A percentile compares a stretch with the other conserved stretches of the same genome.
phyloP scores from a whole-genome alignment of 2,329 filamentous ascomycete species.

The Diaporthe destruens region DNA sequence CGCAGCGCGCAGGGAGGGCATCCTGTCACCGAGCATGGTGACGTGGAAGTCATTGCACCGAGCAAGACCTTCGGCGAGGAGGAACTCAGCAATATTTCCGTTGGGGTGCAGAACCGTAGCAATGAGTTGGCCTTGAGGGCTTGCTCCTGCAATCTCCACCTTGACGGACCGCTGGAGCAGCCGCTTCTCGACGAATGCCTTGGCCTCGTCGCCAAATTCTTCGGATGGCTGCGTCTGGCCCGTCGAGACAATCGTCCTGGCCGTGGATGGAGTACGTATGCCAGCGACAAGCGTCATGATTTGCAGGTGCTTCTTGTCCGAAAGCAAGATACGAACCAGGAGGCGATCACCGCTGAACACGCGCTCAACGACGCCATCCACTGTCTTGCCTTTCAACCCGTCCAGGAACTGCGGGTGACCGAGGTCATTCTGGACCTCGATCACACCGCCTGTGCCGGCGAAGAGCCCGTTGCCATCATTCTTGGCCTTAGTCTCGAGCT shows the following conservation, averaged over 20 bases:
- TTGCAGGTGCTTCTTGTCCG: constrained; percentile 87
- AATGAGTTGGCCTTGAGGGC: constrained; percentile 91
- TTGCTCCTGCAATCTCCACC: constrained; percentile 86
- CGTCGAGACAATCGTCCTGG: constrained; percentile 82
- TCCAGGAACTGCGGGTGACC: constrained; percentile 84
- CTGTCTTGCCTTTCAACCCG: constrained; percentile 84
- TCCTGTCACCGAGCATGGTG: constrained; percentile 88
- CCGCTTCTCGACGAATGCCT: constrained; percentile 86
- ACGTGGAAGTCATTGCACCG: constrained; percentile 97
- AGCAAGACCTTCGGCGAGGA: constrained; percentile 90
- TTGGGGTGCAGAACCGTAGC: constrained; percentile 88
- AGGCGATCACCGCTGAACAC: constrained; percentile 92
- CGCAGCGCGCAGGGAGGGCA: constrained; percentile 86
- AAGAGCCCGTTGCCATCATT: constrained; percentile 85
- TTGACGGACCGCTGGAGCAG: constrained; percentile 88
- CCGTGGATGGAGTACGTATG: constrained; percentile 89
- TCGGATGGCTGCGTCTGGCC: constrained; percentile 87
- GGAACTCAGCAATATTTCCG: constrained; percentile 92
- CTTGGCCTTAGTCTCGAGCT: constrained; percentile 82
- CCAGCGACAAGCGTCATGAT: constrained; percentile 91
- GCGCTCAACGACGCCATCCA: constrained; percentile 90
- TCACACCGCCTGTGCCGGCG: constrained; percentile 73
- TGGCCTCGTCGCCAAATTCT: constrained; percentile 89
- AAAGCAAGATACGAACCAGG: constrained; percentile 83
- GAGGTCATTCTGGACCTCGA: constrained; percentile 86